Evolutionary conservation across 2,329 filamentous ascomycete species (phyloP), one percentile per base, ranked within the genome.

Genomic region (Lecanoromycetidae sp.): DNA sequence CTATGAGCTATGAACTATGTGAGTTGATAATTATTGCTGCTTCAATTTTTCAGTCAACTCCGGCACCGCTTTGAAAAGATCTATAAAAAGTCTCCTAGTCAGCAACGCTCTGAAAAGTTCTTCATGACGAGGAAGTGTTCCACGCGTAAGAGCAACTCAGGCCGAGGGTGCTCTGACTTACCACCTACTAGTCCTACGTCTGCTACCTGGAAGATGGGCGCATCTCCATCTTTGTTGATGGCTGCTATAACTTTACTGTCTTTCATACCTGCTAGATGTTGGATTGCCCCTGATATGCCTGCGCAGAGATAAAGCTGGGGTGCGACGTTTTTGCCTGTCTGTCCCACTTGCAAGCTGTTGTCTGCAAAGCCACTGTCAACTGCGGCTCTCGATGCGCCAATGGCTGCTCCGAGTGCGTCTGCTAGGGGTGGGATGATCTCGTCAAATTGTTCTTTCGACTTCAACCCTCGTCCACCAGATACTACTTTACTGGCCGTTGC

Each of bases 221-320:
- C 91, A 66, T 98, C 91, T 4, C 80, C 72, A 61, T 98, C 91
- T 72, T 98, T 98, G 75, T 98, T 98, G 62, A 98, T 96, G 12
- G 87, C 87, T 19, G 90, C 91, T 69, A 98, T 98, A 50, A 98
- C 91, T 72, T 98, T 98, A 72, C 87, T 95, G 63, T 98, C 91
- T 76, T 98, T 98, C 91, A 98, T 98, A 62, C 91, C 91, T 26
- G 91, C 91, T 67, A 98, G 68, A 72, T 98, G 91, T 70, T 98
- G 91, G 57, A 98, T 98, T 19, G 91, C 91, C 45, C 91, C 91
- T 7, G 87, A 94, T 58, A 98, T 96, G 61, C 91, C 91, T 10
- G 90, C 88, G 45, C 87, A 93, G 57, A 98, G 75, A 64, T 98
- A 98, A 52, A 98, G 71, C 66, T 98, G 82, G 50, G 91, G 91